Conservation (phyloP, 2,329 filamentous ascomycete species). For the Dactylonectria estremocensis region DNA sequence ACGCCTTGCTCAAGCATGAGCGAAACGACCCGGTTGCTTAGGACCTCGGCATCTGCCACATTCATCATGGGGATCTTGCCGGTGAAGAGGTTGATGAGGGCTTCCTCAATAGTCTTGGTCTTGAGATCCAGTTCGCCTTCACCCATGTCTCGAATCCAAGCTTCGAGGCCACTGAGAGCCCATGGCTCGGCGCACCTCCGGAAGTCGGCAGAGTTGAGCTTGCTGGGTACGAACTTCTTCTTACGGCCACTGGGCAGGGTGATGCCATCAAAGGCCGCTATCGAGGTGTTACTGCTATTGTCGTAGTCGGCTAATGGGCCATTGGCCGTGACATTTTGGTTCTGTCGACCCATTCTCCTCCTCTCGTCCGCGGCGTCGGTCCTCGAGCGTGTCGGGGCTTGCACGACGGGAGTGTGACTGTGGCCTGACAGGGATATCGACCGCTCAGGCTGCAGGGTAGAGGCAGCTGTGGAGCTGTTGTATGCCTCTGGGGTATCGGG, state of each 20-base stretch:
- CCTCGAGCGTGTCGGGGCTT: constrained; percentile 90
- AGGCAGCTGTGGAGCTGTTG: constrained; percentile 55
- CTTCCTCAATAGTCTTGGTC: constrained; percentile 87
- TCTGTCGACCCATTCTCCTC: constrained; percentile 68
- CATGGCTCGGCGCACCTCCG: constrained; percentile 90
- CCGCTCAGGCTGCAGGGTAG: constrained; percentile 70
- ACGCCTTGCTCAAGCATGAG: constrained; percentile 86
- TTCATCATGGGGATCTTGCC: constrained; percentile 99
- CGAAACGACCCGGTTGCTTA: constrained; percentile 83
- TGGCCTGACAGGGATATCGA: constrained; percentile 89
- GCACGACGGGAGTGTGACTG: constrained; percentile 82
- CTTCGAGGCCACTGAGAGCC: constrained; percentile 89
- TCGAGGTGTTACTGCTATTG: constrained; percentile 64
- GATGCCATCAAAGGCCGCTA: constrained; percentile 83
- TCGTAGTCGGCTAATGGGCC: constrained; percentile 72
- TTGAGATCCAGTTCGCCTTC: constrained; percentile 93
- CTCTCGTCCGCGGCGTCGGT: constrained; percentile 89
- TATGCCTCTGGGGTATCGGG: constrained; percentile 67
- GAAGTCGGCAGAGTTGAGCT: constrained; percentile 86
- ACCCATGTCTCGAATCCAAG: constrained; percentile 90
- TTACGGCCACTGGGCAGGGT: constrained; percentile 84
- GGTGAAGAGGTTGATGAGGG: constrained; percentile 89
- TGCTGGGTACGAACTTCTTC: constrained; percentile 88
- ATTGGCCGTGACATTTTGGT: constrained; percentile 66
- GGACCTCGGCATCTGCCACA: constrained; percentile 92